Conservation (phyloP, 2,329 filamentous ascomycete genomes). For the Fusarium tuaranense region DNA sequence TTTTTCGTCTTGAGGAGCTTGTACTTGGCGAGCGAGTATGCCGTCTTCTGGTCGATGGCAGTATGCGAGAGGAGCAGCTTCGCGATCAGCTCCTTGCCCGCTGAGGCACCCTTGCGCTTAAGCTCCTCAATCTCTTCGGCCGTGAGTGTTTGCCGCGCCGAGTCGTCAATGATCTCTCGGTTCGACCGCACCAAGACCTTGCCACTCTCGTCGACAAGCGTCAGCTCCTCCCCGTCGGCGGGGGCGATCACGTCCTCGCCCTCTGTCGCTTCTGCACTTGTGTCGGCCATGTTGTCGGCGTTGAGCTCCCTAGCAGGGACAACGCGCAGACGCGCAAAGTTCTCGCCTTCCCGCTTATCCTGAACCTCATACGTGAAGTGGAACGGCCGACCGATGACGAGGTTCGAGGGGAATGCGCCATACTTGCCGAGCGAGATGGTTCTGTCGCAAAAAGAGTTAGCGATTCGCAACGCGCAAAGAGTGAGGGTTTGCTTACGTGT, state of each 20-base stretch:
- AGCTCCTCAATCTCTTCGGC: slow-evolving; percentile 81
- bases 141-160: slow-evolving; percentile 79
- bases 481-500: slow-evolving; percentile 61
- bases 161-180: slow-evolving; percentile 70
- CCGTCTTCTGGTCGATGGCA: slow-evolving; percentile 92
- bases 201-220: slow-evolving; percentile 57
- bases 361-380: slow-evolving; percentile 91
- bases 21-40: slow-evolving; percentile 95
- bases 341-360: slow-evolving; percentile 74
- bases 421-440: slow-evolving; percentile 93
- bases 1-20: slow-evolving; percentile 94
- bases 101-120: slow-evolving; percentile 78
- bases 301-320: slow-evolving; percentile 87
- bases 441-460: slow-evolving; percentile 60
- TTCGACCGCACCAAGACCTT: slow-evolving; percentile 65
- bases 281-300: slow-evolving; percentile 75
- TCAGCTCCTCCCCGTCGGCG: slow-evolving; percentile 56
- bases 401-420: slow-evolving; percentile 88
- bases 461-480: slow-evolving; percentile 18
- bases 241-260: slow-evolving; percentile 56
- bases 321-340: slow-evolving; percentile 78
- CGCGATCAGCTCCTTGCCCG: slow-evolving; percentile 91
- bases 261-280: slow-evolving; percentile 54
- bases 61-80: slow-evolving; percentile 92
- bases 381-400: slow-evolving; percentile 91